Conservation (phyloP, 1,139 yeast genomes). For the Magnusiomyces paraingens region DNA sequence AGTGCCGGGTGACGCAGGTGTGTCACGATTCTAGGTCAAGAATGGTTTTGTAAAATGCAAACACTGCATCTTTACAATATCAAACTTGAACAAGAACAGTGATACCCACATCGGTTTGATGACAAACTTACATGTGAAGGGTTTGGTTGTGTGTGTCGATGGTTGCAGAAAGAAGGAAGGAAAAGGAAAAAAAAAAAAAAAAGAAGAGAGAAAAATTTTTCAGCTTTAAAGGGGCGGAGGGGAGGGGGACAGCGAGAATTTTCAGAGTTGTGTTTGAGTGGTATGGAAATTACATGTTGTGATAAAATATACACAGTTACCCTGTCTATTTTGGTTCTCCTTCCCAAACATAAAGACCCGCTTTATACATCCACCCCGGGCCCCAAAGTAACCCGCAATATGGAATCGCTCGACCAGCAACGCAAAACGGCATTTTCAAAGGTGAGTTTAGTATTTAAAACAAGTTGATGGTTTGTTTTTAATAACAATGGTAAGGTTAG, state of each 20-base stretch:
- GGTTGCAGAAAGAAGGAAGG: background rate
- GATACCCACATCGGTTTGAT: slow-evolving; percentile 13
- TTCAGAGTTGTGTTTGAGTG: too few relatives aligned
- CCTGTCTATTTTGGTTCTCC: too few relatives aligned
- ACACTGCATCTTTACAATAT: background rate
- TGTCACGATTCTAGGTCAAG: slow-evolving; percentile 6
- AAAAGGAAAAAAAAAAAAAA: background rate
- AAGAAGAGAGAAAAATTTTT: background rate
- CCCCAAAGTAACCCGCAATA: too few relatives aligned
- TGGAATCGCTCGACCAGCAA: too few relatives aligned
- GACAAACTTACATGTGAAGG: slow-evolving; percentile 10
- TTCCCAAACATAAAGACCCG: too few relatives aligned
- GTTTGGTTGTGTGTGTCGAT: background rate
- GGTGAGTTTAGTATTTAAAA: background rate
- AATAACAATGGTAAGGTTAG: slow-evolving; percentile 12
- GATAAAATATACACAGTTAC: too few relatives aligned
- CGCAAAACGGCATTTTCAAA: background rate
- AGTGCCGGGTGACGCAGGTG: slow-evolving; percentile 15
- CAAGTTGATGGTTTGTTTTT: background rate
- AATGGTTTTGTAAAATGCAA: background rate
- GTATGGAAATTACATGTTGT: too few relatives aligned
- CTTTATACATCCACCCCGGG: too few relatives aligned
- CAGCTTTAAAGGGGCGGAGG: too few relatives aligned
- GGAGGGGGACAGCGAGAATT: too few relatives aligned
- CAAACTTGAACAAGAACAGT: background rate